phyloP scores from a whole-genome alignment of 192 early-diverging fungal species.

The Gigaspora rosea region DNA sequence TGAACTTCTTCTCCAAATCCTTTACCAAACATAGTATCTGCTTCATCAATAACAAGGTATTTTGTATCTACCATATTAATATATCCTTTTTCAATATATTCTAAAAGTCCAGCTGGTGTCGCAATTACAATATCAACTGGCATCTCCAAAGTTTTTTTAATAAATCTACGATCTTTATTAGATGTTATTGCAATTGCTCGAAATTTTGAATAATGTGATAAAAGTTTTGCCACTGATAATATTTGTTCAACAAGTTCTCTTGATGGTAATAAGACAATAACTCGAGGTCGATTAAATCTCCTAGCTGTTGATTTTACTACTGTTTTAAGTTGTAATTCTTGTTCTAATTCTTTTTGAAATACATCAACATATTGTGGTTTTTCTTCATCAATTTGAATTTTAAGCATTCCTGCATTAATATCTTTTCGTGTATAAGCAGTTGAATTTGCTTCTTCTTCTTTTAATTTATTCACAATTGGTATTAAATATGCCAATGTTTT shows the following conservation, averaged over 20 bases:
- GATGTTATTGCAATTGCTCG: slow-evolving; percentile 65
- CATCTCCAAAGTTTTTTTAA: slow-evolving; percentile 51
- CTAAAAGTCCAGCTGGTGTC: slow-evolving; percentile 75
- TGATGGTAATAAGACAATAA: slow-evolving; percentile 84
- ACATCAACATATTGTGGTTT: not conserved
- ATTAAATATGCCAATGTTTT: slow-evolving; percentile 90
- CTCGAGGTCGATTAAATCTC: slow-evolving; percentile 74
- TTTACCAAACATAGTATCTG: slow-evolving; percentile 88
- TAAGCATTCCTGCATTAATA: not conserved
- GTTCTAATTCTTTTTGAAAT: slow-evolving; percentile 13
- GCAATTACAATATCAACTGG: slow-evolving; percentile 85
- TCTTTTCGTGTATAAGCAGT: not conserved
- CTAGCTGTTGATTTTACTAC: slow-evolving; percentile 48
- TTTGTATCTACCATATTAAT: slow-evolving; percentile 65
- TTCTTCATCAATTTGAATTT: slow-evolving; percentile 26
- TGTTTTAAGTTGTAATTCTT: slow-evolving; percentile 31
- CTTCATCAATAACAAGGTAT: slow-evolving; percentile 89
- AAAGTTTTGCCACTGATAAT: slow-evolving; percentile 65
- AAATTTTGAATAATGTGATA: slow-evolving; percentile 70
- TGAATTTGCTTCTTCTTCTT: slow-evolving; percentile 60
- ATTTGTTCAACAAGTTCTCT: slow-evolving; percentile 87
- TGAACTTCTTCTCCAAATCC: slow-evolving; percentile 72
- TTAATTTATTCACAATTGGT: slow-evolving; percentile 77
- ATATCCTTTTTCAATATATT: slow-evolving; percentile 51
- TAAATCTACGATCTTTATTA: slow-evolving; percentile 44